phyloP scores from a whole-genome alignment of 2,329 filamentous ascomycete species.

The Cladosporium sp. region DNA sequence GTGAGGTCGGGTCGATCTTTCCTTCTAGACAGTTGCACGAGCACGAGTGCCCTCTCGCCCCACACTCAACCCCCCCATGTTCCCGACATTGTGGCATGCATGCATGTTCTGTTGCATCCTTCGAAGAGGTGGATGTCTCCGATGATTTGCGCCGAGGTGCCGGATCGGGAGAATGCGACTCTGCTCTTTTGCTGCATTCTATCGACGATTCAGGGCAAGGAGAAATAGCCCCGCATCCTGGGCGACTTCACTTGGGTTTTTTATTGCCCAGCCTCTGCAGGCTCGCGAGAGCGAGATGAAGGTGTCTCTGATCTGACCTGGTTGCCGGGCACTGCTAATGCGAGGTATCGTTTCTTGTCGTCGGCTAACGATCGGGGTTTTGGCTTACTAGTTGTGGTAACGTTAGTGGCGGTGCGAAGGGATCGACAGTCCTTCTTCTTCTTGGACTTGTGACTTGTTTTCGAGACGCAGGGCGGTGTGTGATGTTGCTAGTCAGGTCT shows the following conservation, averaged over 20 bases:
- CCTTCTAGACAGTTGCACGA: background rate
- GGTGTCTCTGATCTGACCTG: background rate
- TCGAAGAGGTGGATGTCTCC: background rate
- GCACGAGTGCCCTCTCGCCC: background rate
- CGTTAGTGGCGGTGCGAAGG: background rate
- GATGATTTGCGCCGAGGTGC: background rate
- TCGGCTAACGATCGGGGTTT: background rate
- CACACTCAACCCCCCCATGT: background rate
- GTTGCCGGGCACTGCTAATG: background rate
- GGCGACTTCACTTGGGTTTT: background rate
- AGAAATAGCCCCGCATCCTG: background rate
- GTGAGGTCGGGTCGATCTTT: background rate
- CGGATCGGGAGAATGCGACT: conserved; percentile 4
- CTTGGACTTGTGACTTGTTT: background rate
- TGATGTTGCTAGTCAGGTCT: background rate
- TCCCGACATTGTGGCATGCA: background rate
- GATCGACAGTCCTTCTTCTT: background rate
- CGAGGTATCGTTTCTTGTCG: background rate
- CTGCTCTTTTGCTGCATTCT: background rate
- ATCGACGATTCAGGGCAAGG: background rate
- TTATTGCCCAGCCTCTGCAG: background rate
- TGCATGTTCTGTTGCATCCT: background rate
- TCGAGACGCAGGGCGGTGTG: background rate
- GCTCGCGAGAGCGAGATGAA: background rate
- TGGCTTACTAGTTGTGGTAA: background rate